Evolutionary conservation across 257 asterid species (phyloP), one percentile per base, ranked within the genome.

Genomic region (Ajuga chamaepitys): DNA sequence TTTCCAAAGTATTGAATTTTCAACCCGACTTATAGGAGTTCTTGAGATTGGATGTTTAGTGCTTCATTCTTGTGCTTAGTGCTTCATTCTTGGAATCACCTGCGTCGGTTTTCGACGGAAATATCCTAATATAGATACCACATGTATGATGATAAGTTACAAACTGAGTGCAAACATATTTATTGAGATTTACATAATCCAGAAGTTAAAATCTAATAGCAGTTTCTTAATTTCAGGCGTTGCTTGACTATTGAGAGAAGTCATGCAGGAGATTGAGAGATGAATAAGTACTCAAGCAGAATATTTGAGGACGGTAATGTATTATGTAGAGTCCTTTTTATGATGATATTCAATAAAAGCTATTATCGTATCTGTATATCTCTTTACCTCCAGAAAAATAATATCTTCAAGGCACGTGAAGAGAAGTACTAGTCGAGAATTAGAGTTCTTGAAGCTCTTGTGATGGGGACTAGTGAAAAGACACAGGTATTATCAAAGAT

Each of bases 361-460:
- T 16, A 22, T 26, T 38, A 35, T 56, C 41, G 40, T 72, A 5
- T 47, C 16, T 62, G 24, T 70, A n/a, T n/a, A n/a, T 66, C 46
- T 7, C 44, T 12, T 55, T 58, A 9, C 40, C 16, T 74, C 78
- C 85, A 93, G 98, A 97, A 93, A 93, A 89, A 73, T 75, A 86
- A 82, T 75, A 78, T 88, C 72, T 87, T 85, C 74, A 89, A 84
- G 77, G 78, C 96, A 10, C 95, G 99, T 2, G 97, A 93, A 77
- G 96, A 89, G 76, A 93, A 93, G 85, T 93, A 89, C 77, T 90
- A 89, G 70, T 87, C 96, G 2, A 82, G 98, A 80, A 86, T 93
- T 64, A 70, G 85, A 80, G 95, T 93, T 44, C 96, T 93, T 37
- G 99, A 93, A 80, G 88, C 92, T 76, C 95, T 93, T 63, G 97